phyloP scores from a whole-genome alignment of 441 rosid genomes.

The Populus tomentosa region DNA sequence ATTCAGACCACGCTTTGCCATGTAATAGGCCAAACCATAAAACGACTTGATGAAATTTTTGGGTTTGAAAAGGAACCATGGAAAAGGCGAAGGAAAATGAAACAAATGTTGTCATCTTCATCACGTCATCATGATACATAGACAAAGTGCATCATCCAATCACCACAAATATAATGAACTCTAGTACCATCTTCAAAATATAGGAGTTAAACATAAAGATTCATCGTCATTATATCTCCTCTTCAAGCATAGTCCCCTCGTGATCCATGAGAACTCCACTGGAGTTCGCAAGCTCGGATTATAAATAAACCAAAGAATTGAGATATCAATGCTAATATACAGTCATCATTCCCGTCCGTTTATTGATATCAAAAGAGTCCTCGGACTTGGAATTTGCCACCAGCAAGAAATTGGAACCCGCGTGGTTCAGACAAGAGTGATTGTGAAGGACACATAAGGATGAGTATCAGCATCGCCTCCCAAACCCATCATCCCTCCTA shows the following conservation, averaged over 20 bases:
- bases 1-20: neutral
- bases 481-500: slow-evolving; percentile 67
- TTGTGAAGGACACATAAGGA: slow-evolving; percentile 83
- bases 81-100: neutral
- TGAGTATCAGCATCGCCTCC: slow-evolving; percentile 80
- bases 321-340: slow-evolving; percentile 37
- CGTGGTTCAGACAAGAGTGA: slow-evolving; percentile 43
- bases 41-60: neutral
- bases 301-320: slow-evolving; percentile 38
- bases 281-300: slow-evolving; percentile 19
- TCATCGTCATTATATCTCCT: slow-evolving; percentile 10
- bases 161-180: neutral
- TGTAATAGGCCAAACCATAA: neutral
- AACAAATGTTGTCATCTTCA: neutral
- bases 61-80: neutral
- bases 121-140: neutral
- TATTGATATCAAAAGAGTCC: slow-evolving; percentile 26
- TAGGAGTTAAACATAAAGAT: slow-evolving; percentile 9
- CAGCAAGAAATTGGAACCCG: neutral
- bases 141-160: neutral
- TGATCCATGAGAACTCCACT: slow-evolving; percentile 1
- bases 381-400: slow-evolving; percentile 13
- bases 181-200: slow-evolving; percentile 1
- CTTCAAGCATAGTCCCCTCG: neutral
- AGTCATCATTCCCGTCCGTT: slow-evolving; percentile 28